Base-by-base conservation (phyloP, 306 rosid genomes). In the Quercus suber region DNA sequence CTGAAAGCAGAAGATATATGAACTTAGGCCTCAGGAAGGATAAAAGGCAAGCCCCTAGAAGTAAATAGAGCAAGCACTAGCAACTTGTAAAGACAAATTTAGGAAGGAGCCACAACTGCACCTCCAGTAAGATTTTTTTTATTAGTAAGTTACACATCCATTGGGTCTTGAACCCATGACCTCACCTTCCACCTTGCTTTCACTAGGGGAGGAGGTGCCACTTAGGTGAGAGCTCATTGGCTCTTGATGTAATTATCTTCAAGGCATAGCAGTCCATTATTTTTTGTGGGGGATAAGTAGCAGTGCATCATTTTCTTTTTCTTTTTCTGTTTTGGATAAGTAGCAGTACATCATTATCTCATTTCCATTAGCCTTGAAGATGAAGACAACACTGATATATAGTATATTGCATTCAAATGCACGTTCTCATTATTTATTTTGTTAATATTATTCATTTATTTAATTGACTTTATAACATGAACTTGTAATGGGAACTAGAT, bases 1-100 rank as follows among this genome's bases (percentile, higher is more conserved):
- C 99, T 96, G 64, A 71, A 81, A 73, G 76, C 63, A 76, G 64
- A 69, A 79, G 28, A 33, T 65, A 56, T 33, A 27, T 51, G 52
- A 80, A 69, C 59, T 53, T 64, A 81, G 51, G 35, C 33, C 73
- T 35, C 15, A 31, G 19, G 20, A 21, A 59, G 63, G n/a, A 78
- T 43, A 59, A 28, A 64, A 57, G 65, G n/a, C 25, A 65, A 81
- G 55, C 37, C 14, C 37, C 53, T 6, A 3, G 37, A 30, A 73
- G 25, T 25, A 45, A 55, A 74, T 55, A 70, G 20, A 65, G 18
- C 43, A 59, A 61, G 49, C 13, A 61, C 69, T n/a, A 30, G 55
- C 35, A 23, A 73, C 25, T 37, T 55, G 35, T 56, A 60, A 19
- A 23, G 43, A 55, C 52, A 7, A 43, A 78, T n/a, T 72, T 3